phyloP scores from a whole-genome alignment of 805 yeast genomes.

The Cyberlindnera xylosilytica region DNA sequence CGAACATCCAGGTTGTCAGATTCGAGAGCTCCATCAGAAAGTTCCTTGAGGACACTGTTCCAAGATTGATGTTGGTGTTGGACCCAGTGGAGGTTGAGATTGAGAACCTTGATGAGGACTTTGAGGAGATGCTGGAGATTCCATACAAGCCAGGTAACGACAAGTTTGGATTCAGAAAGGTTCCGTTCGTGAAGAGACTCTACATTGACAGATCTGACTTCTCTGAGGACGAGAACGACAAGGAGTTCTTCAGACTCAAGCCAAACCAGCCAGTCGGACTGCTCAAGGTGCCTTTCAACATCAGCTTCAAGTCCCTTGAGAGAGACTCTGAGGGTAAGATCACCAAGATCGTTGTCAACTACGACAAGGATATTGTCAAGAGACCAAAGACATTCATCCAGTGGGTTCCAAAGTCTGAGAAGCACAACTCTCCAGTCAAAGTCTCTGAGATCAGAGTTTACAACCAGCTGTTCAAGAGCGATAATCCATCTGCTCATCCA shows the following conservation, averaged over 20 bases:
- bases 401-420: conserved; percentile 81
- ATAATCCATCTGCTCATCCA: conserved; percentile 85
- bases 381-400: conserved; percentile 93
- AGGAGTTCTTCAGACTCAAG: conserved; percentile 88
- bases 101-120: conserved; percentile 77
- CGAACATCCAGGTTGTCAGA: conserved; percentile 86
- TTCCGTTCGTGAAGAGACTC: conserved; percentile 72
- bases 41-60: conserved; percentile 85
- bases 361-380: conserved; percentile 57
- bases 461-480: conserved; percentile 83
- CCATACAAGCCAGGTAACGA: conserved; percentile 90
- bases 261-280: conserved; percentile 95
- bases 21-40: conserved; percentile 88
- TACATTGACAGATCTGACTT: conserved; percentile 90
- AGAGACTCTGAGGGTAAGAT: conserved; percentile 62
- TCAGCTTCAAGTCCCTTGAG: conserved; percentile 67
- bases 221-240: conserved; percentile 52
- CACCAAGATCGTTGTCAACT: conserved; percentile 69
- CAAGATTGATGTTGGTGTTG: conserved; percentile 89
- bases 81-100: conserved; percentile 80
- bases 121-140: conserved; percentile 63
- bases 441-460: conserved; percentile 81
- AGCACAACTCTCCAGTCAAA: conserved; percentile 58
- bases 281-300: conserved; percentile 82
- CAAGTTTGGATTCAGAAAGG: conserved; percentile 68